Evolutionary conservation across 768 basidiomycete species (phyloP).

Genomic region (Brasilioporus rufonigricans): DNA sequence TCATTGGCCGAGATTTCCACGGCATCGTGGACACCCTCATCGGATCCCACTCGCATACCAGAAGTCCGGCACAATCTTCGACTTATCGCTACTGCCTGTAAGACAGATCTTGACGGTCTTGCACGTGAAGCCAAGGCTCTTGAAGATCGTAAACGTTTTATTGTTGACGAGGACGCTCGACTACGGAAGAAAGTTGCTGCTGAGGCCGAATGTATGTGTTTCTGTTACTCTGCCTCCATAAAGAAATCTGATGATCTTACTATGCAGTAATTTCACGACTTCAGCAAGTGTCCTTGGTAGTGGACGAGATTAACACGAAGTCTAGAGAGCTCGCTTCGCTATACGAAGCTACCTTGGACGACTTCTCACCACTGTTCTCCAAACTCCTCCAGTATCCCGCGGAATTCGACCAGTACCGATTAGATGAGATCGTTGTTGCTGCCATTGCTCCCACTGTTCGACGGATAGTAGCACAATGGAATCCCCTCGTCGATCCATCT

Average conservation of each 20-base stretch:
- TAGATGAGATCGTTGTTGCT: slow-evolving; percentile 93
- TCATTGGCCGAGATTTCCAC: slow-evolving; percentile 77
- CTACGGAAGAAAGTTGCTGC: slow-evolving; percentile 67
- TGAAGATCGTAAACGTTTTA: slow-evolving; percentile 73
- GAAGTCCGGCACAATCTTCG: slow-evolving; percentile 97
- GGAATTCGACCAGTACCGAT: slow-evolving; percentile 74
- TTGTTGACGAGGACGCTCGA: slow-evolving; percentile 66
- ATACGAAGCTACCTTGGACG: slow-evolving; percentile 71
- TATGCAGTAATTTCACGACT: slow-evolving; percentile 71
- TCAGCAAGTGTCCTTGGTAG: slow-evolving; percentile 71
- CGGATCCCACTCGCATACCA: slow-evolving; percentile 85
- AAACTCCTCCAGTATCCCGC: slow-evolving; percentile 66
- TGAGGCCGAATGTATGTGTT: slow-evolving; percentile 69
- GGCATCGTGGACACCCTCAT: slow-evolving; percentile 82
- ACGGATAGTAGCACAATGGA: slow-evolving; percentile 73
- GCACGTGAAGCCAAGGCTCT: slow-evolving; percentile 87
- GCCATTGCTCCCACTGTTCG: slow-evolving; percentile 83
- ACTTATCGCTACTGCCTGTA: slow-evolving; percentile 80
- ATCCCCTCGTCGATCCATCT: slow-evolving; percentile 77
- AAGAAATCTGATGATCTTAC: slow-evolving; percentile 2
- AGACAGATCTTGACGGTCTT: slow-evolving; percentile 81
- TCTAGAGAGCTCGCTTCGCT: slow-evolving; percentile 61
- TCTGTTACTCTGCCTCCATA: neutral
- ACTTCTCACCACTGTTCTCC: slow-evolving; percentile 71
- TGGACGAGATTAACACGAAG: slow-evolving; percentile 65